Evolutionary conservation across 441 rosid species (phyloP).

Genomic region (Syzygium syzygioides): DNA sequence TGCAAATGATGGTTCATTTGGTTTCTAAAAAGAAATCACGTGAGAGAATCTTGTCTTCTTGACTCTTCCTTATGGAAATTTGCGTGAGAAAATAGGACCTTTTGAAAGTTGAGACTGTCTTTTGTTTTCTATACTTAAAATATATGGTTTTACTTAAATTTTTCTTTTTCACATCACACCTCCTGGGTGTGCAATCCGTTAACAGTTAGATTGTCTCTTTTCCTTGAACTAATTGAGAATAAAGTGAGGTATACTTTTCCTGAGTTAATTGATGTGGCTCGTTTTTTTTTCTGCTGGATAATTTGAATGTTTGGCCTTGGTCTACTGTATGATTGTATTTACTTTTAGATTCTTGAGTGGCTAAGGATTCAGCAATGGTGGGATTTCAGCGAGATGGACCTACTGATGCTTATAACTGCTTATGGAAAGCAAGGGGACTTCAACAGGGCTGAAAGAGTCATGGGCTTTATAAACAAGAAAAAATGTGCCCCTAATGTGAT

Average conservation of each 20-base stretch:
- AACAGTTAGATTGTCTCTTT: background rate
- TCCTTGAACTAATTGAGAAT: background rate
- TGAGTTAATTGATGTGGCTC: background rate
- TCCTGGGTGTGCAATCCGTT: background rate
- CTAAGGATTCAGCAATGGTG: constrained; percentile 80
- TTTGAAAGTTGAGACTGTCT: background rate
- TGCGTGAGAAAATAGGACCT: background rate
- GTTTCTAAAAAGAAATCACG: background rate
- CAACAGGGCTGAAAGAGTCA: constrained; percentile 74
- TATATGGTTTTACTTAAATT: background rate
- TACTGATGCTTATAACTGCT: constrained; percentile 82
- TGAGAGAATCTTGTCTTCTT: background rate
- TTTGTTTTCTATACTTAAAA: background rate
- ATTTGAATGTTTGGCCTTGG: background rate
- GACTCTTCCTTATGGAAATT: background rate
- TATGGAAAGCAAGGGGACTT: constrained; percentile 88
- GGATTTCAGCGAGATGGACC: constrained; percentile 87
- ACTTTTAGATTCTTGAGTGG: constrained; percentile 85
- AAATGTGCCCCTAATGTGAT: constrained; percentile 70
- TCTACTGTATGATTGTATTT: background rate
- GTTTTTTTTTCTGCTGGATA: background rate
- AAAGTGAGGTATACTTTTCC: background rate
- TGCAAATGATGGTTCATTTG: background rate
- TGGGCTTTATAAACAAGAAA: constrained; percentile 58
- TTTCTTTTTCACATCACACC: background rate